Evolutionary conservation across 371 early-diverging fungal genomes (phyloP).

Genomic region (Mucor irregularis): DNA sequence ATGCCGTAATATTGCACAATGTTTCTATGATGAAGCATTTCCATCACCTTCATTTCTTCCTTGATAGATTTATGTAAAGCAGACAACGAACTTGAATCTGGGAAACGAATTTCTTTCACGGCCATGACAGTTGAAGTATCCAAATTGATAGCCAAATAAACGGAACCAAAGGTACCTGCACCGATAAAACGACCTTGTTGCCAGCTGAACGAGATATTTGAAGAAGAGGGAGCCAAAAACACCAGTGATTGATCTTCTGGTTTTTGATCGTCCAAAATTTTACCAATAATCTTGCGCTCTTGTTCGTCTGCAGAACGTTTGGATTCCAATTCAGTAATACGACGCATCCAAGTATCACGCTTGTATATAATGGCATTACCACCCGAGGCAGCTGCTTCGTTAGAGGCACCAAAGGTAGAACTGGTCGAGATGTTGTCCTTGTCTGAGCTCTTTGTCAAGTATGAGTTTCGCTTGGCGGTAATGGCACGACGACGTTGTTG

Average conservation of each 20-base stretch:
- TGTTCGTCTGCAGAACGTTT: conserved; percentile 51
- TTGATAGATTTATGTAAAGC: conserved; percentile 74
- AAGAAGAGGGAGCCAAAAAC: conserved; percentile 74
- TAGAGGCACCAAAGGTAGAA: conserved; percentile 46
- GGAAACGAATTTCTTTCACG: conserved; percentile 92
- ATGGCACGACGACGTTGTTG: conserved; percentile 40
- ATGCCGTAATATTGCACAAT: conserved; percentile 90
- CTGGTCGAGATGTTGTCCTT: conserved; percentile 46
- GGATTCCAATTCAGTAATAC: conserved; percentile 53
- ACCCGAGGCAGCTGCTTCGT: conserved; percentile 32
- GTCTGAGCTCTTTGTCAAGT: conserved; percentile 29
- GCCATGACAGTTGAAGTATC: conserved; percentile 91
- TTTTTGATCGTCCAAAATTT: conserved; percentile 75
- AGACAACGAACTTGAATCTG: conserved; percentile 69
- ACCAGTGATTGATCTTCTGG: conserved; percentile 80
- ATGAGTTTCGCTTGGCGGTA: conserved; percentile 41
- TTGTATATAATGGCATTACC: conserved; percentile 45
- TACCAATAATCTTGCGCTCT: conserved; percentile 68
- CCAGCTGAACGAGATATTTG: conserved; percentile 82
- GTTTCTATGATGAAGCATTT: conserved; percentile 86
- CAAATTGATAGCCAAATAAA: conserved; percentile 82
- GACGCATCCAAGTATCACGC: conserved; percentile 60
- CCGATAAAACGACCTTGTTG: conserved; percentile 87
- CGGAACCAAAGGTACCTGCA: conserved; percentile 88
- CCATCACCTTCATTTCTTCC: conserved; percentile 92